Conservation (phyloP, 352 stramenopile genomes). For the Globisporangium apiculatum region DNA sequence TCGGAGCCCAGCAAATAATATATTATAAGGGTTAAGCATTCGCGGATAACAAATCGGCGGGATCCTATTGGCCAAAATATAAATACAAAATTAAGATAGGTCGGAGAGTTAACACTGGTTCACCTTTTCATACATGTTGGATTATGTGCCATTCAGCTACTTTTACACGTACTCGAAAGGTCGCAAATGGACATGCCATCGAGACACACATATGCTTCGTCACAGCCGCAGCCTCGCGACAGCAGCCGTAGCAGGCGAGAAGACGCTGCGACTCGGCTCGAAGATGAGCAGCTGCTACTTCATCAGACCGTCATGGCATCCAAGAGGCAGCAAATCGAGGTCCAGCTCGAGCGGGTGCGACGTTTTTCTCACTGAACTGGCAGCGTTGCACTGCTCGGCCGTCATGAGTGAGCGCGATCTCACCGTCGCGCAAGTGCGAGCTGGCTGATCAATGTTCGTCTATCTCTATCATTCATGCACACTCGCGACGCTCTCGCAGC, state of each 20-base stretch:
- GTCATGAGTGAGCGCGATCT: neutral
- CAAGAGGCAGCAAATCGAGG: constrained; percentile 56
- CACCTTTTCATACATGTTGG: too few species aligned
- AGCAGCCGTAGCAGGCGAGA: neutral
- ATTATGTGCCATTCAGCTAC: too few species aligned
- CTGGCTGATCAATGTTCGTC: too few species aligned
- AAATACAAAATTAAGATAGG: neutral
- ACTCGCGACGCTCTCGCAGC: constrained; percentile 12
- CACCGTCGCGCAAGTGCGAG: neutral
- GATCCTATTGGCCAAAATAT: neutral
- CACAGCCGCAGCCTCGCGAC: neutral
- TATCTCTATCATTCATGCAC: neutral
- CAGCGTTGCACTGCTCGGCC: neutral
- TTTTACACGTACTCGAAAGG: too few species aligned
- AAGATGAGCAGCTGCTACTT: constrained; percentile 59
- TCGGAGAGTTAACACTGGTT: neutral
- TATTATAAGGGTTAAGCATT: neutral
- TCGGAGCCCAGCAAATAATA: neutral
- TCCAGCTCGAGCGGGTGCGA: constrained; percentile 51
- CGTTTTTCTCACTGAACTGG: neutral
- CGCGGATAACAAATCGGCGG: neutral
- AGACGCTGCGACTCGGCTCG: constrained; percentile 14
- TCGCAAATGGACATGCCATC: too few species aligned
- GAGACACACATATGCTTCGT: too few species aligned
- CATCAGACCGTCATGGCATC: constrained; percentile 63